Evolutionary conservation across 1,139 yeast genomes (phyloP), one percentile per base, ranked within the genome.

Genomic region (Pneumocystis canis): DNA sequence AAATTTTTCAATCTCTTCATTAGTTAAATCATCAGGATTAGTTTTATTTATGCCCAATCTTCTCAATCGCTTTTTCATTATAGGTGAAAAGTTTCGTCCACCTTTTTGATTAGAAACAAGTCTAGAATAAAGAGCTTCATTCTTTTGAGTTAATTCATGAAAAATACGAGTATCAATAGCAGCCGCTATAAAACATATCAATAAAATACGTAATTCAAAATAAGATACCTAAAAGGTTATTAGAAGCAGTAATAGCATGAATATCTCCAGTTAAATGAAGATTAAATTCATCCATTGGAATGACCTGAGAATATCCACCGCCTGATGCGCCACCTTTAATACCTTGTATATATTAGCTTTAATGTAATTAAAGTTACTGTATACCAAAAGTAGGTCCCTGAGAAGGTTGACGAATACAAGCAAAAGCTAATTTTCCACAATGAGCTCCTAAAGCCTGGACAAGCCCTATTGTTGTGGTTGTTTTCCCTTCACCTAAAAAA

Each of bases 321-420:
- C 98, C 98, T 25, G 98, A 97, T 67, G 98, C 98, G 76, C 98
- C 98, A 57, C 66, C 66, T 39, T 65, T 47, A 14, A 47, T 47
- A 3, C 41, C 40, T 57, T 35, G 28, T 9, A 57, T 20, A 30
- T 35, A 57, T 57, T 35, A 35, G 11, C 31, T 6, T 57, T 20
- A 14, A 25, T 20, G 25, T 9, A 25, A 9, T 20, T 35, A 20
- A 35, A 35, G 20, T 74, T 97, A 97, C 77, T 90, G 92, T 73
- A 92, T 89, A 76, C 98, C 98, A 72, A 92, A 92, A 28, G 98
- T 92, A 66, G 98, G 98, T 62, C 98, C 98, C 97, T 92, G 90
- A 20, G 95, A 87, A 58, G 98, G 98, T 76, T 92, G 98, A 77
- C 98, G 86, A 65, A 92, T 96, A 73, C 89, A 90, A 67, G 98